Conservation (phyloP, 192 early-diverging fungal genomes). For the Kappamyces sp. region DNA sequence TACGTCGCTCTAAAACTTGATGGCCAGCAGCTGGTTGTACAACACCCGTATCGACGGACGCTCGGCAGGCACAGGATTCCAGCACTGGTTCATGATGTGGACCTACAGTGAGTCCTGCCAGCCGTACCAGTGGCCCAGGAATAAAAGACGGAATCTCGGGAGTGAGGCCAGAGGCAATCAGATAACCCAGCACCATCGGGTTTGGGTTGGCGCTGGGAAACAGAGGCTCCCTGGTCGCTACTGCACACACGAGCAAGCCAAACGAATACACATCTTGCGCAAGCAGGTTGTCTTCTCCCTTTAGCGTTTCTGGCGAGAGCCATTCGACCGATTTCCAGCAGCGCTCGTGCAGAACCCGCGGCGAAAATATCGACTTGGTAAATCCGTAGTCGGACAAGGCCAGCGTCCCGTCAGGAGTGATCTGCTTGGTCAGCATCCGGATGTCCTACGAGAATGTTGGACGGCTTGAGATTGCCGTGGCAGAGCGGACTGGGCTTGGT, state of each 20-base stretch:
- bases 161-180: constrained; percentile 18
- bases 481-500: constrained; percentile 26
- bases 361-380: constrained; percentile 13
- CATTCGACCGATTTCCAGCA: constrained; percentile 22
- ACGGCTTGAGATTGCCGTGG: constrained; percentile 38
- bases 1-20: constrained; percentile 1
- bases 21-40: constrained; percentile 5
- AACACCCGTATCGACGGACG: constrained; percentile 8
- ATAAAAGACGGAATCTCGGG: constrained; percentile 30
- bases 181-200: constrained; percentile 30
- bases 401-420: constrained; percentile 23
- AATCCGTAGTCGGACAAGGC: constrained; percentile 39
- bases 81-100: constrained; percentile 2
- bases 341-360: background rate
- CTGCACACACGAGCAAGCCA: constrained; percentile 32
- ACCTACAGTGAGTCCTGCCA: background rate
- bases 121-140: constrained; percentile 25
- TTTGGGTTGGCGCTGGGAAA: constrained; percentile 19
- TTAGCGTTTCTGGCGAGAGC: constrained; percentile 28
- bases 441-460: constrained; percentile 36
- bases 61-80: background rate
- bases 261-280: constrained; percentile 31
- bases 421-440: constrained; percentile 3
- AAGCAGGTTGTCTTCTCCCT: background rate
- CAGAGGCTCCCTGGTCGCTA: constrained; percentile 23